These are phyloP conservation scores for Cyclostephanos invisitatus DNA, from an alignment of 108 stramenopile species.

Conservation along the genomic window DNA sequence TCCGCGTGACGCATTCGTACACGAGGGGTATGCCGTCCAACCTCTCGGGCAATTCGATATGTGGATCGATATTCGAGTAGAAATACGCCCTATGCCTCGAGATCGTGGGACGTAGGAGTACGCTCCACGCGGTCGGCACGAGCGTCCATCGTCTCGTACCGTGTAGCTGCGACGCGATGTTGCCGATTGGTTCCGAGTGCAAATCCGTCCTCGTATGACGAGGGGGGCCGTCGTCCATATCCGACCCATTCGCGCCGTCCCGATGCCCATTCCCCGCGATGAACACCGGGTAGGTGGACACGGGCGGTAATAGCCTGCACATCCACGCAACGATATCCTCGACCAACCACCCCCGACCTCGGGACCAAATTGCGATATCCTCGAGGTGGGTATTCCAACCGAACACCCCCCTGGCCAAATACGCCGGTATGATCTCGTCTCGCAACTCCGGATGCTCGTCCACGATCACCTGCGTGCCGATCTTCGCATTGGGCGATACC, in stretches of 20 bases:
- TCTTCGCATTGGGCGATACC: constrained; percentile 60
- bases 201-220: constrained; percentile 61
- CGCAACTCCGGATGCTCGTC: constrained; percentile 60
- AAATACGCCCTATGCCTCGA: constrained; percentile 79
- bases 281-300: constrained; percentile 74
- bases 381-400: constrained; percentile 62
- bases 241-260: neutral
- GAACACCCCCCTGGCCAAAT: constrained; percentile 62
- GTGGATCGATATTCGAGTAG: constrained; percentile 47
- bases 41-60: constrained; percentile 19
- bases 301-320: constrained; percentile 44
- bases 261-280: constrained; percentile 39
- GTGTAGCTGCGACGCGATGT: constrained; percentile 76
- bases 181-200: constrained; percentile 86
- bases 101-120: constrained; percentile 54
- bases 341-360: neutral
- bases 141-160: constrained; percentile 77
- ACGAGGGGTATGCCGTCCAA: constrained; percentile 49
- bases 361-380: constrained; percentile 9
- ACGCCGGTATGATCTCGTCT: constrained; percentile 53
- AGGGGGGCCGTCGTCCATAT: constrained; percentile 5
- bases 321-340: constrained; percentile 13
- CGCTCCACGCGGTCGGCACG: constrained; percentile 59
- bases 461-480: constrained; percentile 73
- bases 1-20: constrained; percentile 51